Evolutionary conservation across 2,329 filamentous ascomycete species (phyloP), one percentile per base, ranked within the genome.

Genomic region (Hypoxylon sp.): DNA sequence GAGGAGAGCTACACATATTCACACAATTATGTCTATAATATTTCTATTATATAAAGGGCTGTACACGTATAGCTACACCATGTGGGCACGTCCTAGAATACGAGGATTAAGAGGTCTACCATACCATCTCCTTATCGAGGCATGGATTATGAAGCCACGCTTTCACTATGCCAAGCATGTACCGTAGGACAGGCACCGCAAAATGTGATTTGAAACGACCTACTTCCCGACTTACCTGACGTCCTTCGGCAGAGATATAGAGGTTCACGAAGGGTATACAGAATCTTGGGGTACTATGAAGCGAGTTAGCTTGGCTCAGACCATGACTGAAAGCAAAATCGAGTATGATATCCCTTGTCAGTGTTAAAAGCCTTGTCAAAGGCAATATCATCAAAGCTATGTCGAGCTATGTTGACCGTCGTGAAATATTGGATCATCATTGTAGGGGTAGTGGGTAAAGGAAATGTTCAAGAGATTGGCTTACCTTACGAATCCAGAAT

Each of bases 401-500:
- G 79, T 87, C 68, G 83, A 86, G 81, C 88, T 93, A 92, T 90
- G 91, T 90, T 91, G 91, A 93, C 91, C 91, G 91, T 93, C 91
- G 91, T 93, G 91, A 92, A 67, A 89, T 87, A 84, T 81, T 84
- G 83, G 85, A 87, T 91, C 89, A 91, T 91, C 89, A 90, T 90
- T 81, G 78, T 69, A 72, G 68, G 56, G 47, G 47, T 34, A 41
- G 9, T 39, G 32, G 48, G 5, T 55, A 45, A 64, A 62, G 47
- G 27, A 56, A 34, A n/a, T 37, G 54, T 65, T 51, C 47, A 21
- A 3, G 61, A 39, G 59, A 12, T 69, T 61, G 64, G 69, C 73
- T 72, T 68, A 70, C 60, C 41, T 65, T 27, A 16, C n/a, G 32
- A 43, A 6, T 21, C 16, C 6, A 19, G 25, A 16, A 32, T 2